phyloP scores from a whole-genome alignment of 1,139 yeast genomes.

The Maudiozyma humilis region DNA sequence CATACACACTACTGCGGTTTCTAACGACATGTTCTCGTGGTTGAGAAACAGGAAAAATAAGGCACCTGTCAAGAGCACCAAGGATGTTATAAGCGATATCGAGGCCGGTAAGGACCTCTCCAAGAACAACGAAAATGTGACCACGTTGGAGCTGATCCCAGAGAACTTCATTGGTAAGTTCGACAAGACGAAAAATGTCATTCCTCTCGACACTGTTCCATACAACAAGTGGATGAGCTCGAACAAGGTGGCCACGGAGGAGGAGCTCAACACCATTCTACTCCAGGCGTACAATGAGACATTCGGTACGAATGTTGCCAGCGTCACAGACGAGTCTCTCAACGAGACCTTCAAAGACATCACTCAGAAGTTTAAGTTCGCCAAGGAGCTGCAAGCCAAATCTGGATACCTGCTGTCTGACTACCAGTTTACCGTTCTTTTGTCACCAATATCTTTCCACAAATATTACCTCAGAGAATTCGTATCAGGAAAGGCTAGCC shows the following conservation, averaged over 20 bases:
- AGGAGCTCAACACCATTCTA: slow-evolving; percentile 26
- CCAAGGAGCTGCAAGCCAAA: slow-evolving; percentile 48
- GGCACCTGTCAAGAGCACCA: slow-evolving; percentile 7
- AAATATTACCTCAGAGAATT: slow-evolving; percentile 40
- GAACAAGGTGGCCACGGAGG: slow-evolving; percentile 21
- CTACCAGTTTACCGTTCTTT: slow-evolving; percentile 44
- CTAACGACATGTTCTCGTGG: slow-evolving; percentile 35
- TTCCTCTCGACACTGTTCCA: slow-evolving; percentile 13
- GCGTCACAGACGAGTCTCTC: slow-evolving; percentile 13
- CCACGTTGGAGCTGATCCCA: slow-evolving; percentile 18
- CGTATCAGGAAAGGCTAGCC: slow-evolving; percentile 34
- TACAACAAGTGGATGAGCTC: slow-evolving; percentile 34
- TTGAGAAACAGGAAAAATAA: slow-evolving; percentile 26
- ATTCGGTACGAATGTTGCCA: neutral
- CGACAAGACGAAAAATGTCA: slow-evolving; percentile 5
- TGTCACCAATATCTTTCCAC: slow-evolving; percentile 40
- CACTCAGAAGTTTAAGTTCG: slow-evolving; percentile 47
- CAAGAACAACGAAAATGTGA: slow-evolving; percentile 1
- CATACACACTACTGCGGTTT: neutral
- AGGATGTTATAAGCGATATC: slow-evolving; percentile 12
- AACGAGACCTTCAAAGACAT: slow-evolving; percentile 38
- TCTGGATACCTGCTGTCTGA: slow-evolving; percentile 67
- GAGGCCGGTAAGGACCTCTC: slow-evolving; percentile 11
- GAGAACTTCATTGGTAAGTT: slow-evolving; percentile 27
- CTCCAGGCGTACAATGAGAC: slow-evolving; percentile 21